These are phyloP conservation scores for Amniculicola lignicola DNA, from an alignment of 495 filamentous ascomycete genomes.

Conservation along the genomic window DNA sequence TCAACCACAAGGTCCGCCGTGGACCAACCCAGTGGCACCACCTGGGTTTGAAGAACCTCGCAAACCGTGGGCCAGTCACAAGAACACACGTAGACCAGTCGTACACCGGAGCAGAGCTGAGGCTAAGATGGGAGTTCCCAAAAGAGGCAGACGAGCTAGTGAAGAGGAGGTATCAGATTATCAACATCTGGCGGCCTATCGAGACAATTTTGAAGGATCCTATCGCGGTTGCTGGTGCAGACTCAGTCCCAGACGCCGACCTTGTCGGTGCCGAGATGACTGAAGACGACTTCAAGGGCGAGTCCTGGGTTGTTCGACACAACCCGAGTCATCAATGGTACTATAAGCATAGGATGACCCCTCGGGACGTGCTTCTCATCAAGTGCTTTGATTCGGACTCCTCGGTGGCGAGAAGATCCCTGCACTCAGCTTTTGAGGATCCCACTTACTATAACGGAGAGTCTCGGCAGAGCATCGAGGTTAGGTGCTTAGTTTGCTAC, in stretches of 20 bases:
- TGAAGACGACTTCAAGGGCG: slow-evolving; percentile 66
- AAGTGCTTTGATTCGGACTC: slow-evolving; percentile 63
- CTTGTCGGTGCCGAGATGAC: slow-evolving; percentile 69
- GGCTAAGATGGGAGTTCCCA: slow-evolving; percentile 63
- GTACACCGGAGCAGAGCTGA: slow-evolving; percentile 52
- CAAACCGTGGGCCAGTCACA: slow-evolving; percentile 62
- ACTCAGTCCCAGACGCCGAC: slow-evolving; percentile 58
- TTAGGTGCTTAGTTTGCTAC: slow-evolving; percentile 77
- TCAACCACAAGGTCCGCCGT: slow-evolving; percentile 88
- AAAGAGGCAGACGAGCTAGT: slow-evolving; percentile 57
- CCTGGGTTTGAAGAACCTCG: slow-evolving; percentile 30
- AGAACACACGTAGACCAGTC: slow-evolving; percentile 84
- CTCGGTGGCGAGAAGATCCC: slow-evolving; percentile 56
- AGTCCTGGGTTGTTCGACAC: slow-evolving; percentile 67
- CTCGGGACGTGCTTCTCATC: slow-evolving; percentile 27
- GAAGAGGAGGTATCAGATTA: slow-evolving; percentile 67
- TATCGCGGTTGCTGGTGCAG: slow-evolving; percentile 65
- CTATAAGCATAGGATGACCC: slow-evolving; percentile 26
- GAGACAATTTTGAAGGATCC: slow-evolving; percentile 53
- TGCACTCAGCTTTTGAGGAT: slow-evolving; percentile 80
- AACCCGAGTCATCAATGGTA: slow-evolving; percentile 63
- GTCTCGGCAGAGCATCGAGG: slow-evolving; percentile 77
- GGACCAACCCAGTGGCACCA: slow-evolving; percentile 40
- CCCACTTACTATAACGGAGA: slow-evolving; percentile 54
- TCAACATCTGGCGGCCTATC: slow-evolving; percentile 85